These are phyloP conservation scores for Tylopilus sp. DNA, from an alignment of 768 basidiomycete genomes.

Conservation along the genomic window DNA sequence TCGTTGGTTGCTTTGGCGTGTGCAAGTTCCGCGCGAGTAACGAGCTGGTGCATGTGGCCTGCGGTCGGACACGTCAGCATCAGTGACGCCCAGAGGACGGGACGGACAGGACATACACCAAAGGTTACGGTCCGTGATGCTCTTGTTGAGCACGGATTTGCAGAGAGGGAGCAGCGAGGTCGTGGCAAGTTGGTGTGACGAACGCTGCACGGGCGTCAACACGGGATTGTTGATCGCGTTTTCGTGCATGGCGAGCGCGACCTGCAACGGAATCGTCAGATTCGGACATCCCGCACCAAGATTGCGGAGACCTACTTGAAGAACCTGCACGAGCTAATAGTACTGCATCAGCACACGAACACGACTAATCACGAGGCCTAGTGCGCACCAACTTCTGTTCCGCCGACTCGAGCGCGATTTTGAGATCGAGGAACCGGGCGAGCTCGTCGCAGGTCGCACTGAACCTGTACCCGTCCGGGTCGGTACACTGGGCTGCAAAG, in stretches of 20 bases:
- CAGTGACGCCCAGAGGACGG: neutral
- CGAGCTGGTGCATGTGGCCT: conserved; percentile 9
- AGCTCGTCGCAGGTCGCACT: conserved; percentile 10
- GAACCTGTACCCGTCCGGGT: conserved; percentile 12
- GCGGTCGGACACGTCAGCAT: neutral
- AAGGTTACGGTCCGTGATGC: neutral
- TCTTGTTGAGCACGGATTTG: neutral
- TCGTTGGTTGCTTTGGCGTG: neutral
- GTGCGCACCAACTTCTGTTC: conserved; percentile 16
- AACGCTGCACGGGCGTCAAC: conserved; percentile 5
- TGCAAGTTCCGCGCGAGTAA: neutral
- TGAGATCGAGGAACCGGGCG: conserved; percentile 5
- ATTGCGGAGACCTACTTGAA: conserved; percentile 16
- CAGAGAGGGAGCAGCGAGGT: conserved; percentile 8
- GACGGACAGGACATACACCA: conserved; percentile 12
- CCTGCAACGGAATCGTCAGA: conserved; percentile 7
- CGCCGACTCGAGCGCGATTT: neutral
- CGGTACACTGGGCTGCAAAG: conserved; percentile 13
- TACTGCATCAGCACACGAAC: conserved; percentile 2
- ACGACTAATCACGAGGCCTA: neutral
- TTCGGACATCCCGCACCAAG: neutral
- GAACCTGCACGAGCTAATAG: conserved; percentile 14
- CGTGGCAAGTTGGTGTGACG: conserved; percentile 9
- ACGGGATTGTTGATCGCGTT: conserved; percentile 14
- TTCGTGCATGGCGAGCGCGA: conserved; percentile 25